These are phyloP conservation scores for Hemileia vastatrix DNA, from an alignment of 1,284 basidiomycete genomes.

Conservation along the genomic window DNA sequence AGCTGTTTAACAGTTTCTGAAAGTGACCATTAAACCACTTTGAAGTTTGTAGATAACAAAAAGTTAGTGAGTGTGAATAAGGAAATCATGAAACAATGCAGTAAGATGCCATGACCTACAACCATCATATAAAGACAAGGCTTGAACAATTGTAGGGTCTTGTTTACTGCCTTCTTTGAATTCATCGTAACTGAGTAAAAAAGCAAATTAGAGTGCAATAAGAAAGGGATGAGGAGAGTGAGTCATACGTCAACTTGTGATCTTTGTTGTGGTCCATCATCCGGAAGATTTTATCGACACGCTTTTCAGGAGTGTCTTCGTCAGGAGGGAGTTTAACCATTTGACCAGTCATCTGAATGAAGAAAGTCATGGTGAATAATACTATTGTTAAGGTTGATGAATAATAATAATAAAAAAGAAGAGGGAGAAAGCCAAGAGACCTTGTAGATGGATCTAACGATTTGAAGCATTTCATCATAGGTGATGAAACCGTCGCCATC, in stretches of 20 bases:
- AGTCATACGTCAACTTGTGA: conserved; percentile 26
- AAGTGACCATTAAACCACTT: too few species aligned
- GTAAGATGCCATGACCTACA: too few species aligned
- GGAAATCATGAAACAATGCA: too few species aligned
- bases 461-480: conserved; percentile 96
- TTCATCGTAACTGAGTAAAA: conserved; percentile 54
- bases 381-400: too few species aligned
- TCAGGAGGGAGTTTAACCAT: conserved; percentile 97
- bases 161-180: conserved; percentile 95
- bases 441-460: conserved; percentile 93
- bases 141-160: conserved; percentile 96
- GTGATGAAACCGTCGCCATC: conserved; percentile 94
- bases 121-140: conserved; percentile 39
- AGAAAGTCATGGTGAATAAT: too few species aligned
- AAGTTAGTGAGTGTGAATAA: too few species aligned
- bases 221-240: conserved; percentile 52
- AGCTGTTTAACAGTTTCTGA: too few species aligned
- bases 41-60: too few species aligned
- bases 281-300: conserved; percentile 66
- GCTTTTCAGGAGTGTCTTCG: conserved; percentile 99
- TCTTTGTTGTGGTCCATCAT: conserved; percentile 38
- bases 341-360: conserved; percentile 55
- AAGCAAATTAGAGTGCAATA: background rate
- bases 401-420: too few species aligned
- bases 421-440: background rate